Base-by-base conservation (phyloP, 257 asterid species). In the Gentiana macrophylla region DNA sequence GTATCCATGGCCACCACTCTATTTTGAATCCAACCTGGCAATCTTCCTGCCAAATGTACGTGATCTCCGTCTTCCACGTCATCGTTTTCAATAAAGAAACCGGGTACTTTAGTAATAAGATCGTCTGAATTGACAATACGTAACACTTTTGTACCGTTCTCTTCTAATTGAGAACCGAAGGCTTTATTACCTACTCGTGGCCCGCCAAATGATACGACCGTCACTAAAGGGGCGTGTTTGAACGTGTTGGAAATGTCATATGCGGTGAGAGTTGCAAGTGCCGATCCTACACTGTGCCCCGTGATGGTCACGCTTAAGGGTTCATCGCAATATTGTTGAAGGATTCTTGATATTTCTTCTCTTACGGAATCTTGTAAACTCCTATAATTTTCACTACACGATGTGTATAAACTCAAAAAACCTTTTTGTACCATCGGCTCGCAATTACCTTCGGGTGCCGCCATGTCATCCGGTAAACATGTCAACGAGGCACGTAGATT, bases 281-380 rank as follows among this genome's bases (percentile, higher is more conserved):
- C 98, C 2, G 95, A 96, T 10, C 96, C 98, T 0, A 91, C 79
- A 72, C 95, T 84, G 72, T 91, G 98, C 3, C 98, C 98, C 4
- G 97, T 85, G 41, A 91, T 80, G 11, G 98, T 91, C 6, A 91
- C 77, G 55, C 98, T 91, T 12, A 91, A 3, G 10, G 98, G 80
- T 70, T 80, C 90, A 35, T 75, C 80, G 0, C 75, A 77, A 35
- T 84, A 91, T 6, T 35, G 70, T 37, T 52, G 36, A 0, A 91
- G 67, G 9, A 87, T 65, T 12, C 64, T 59, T 0, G 32, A 49
- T 0, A 91, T 64, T 57, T 84, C 89, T 12, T 74, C 74, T 13
- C 78, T 50, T 1, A 91, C 53, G 2, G 72, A 37, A 5, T 74
- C 80, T 32, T 69, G 77, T 13, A 91, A 59, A 60, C 96, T 86